Evolutionary conservation across 305 asterid species (phyloP), one percentile per base, ranked within the genome.

Genomic region (Plantago coronopus): DNA sequence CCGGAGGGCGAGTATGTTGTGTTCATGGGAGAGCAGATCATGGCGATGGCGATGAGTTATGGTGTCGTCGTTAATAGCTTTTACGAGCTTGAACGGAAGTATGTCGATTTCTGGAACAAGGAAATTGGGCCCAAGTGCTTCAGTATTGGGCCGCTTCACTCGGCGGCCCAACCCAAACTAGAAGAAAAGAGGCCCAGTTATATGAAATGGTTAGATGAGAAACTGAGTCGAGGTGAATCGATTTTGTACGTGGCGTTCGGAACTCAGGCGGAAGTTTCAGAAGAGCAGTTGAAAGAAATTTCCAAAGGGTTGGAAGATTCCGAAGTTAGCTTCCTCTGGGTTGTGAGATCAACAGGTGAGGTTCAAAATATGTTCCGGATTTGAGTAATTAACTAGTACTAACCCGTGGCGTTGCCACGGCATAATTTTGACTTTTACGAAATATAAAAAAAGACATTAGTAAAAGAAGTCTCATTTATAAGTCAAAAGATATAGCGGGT

Each of bases 191-290:
- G 44, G 25, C 64, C 78, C 4, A 40, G 14, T 0, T 69, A 80
- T 54, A 45, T 68, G 12, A 34, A 54, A 3, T 88, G 83, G 70
- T 76, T 88, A 50, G 83, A 88, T 9, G 54, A 29, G 15, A 85
- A 72, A n/a, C 40, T 66, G 43, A 64, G 62, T 0, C 23, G 48
- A 15, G 72, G 74, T 13, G 71, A 54, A 1, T 59, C 71, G 0
- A 89, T 89, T 58, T 0, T 89, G 59, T 89, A 84, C 21, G 86
- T 86, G 0, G 80, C 95, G 17, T 89, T 89, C 10, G 95, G 96
- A 2, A 69, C 94, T 13, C 96, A 89, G 19, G 93, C 95, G 0
- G 79, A 84, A 1, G 57, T 89, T 2, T 60, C 84, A 4, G 17
- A 44, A 0, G 91, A 82, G 6, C 94, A 89, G 31, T 44, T 86